A percentile compares a stretch with the other conserved stretches of the same genome.
Conservation (phyloP, 129 eudicot species). For the Flaveria linearis region DNA sequence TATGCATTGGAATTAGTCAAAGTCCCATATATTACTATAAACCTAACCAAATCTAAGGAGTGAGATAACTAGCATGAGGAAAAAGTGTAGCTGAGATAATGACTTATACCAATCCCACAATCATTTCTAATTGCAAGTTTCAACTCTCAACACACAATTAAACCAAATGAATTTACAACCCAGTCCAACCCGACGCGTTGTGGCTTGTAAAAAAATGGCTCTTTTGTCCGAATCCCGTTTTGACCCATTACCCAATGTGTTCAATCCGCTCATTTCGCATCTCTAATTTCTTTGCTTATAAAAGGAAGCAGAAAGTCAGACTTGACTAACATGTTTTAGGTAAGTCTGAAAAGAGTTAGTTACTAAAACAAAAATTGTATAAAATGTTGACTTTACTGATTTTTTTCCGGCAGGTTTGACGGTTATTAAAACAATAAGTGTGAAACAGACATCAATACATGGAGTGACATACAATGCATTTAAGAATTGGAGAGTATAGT, state of each 20-base stretch:
- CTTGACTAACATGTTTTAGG: conserved; percentile 13
- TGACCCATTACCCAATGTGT: background rate
- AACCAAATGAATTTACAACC: background rate
- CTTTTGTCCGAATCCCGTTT: background rate
- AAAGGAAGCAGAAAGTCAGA: background rate
- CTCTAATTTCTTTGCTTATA: background rate
- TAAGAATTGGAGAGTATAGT: conserved; percentile 24
- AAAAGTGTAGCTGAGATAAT: conserved; percentile 23
- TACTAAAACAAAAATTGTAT: background rate
- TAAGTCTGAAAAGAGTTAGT: background rate
- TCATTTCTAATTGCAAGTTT: conserved; percentile 26
- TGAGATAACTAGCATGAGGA: conserved; percentile 13
- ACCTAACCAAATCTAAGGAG: conserved; percentile 18
- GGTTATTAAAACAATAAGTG: conserved; percentile 22
- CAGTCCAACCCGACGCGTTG: background rate
- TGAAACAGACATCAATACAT: conserved; percentile 32
- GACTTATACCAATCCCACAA: conserved; percentile 38
- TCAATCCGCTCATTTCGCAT: background rate
- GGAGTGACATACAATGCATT: conserved; percentile 24
- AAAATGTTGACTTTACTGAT: conserved; percentile 3
- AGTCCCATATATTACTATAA: background rate
- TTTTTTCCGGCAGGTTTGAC: conserved; percentile 24
- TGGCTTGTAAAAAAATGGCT: background rate
- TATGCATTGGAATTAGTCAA: conserved; percentile 21
- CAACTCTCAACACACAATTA: conserved; percentile 29